Evolutionary conservation across 1,284 basidiomycete genomes (phyloP).

Genomic region (Heterobasidion annosum): DNA sequence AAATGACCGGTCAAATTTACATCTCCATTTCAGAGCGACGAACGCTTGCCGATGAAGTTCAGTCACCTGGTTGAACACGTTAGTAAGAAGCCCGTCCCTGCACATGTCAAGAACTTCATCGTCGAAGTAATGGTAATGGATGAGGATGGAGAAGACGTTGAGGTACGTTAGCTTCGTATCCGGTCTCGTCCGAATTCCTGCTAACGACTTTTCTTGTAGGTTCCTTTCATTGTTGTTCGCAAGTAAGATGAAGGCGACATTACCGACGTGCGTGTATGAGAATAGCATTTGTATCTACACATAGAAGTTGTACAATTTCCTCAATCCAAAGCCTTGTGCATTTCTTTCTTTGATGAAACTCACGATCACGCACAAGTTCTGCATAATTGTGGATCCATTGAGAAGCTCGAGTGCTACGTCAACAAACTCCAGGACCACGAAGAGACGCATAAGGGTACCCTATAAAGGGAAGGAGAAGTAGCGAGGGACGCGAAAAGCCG

Average conservation of each 20-base stretch:
- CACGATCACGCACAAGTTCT: neutral
- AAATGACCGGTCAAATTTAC: neutral
- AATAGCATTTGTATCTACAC: neutral
- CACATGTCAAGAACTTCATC: conserved; percentile 74
- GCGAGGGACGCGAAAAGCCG: neutral
- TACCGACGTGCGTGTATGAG: neutral
- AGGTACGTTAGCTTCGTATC: conserved; percentile 33
- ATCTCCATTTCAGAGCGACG: conserved; percentile 55
- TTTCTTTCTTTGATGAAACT: no score
- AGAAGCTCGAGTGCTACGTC: neutral
- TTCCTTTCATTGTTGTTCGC: conserved; percentile 58
- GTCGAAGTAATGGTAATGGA: conserved; percentile 95
- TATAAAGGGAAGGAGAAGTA: neutral
- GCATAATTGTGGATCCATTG: neutral
- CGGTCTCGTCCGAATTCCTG: neutral
- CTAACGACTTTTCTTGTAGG: conserved; percentile 25
- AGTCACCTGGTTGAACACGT: conserved; percentile 89
- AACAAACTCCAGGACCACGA: neutral
- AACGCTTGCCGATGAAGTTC: conserved; percentile 84
- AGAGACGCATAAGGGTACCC: neutral
- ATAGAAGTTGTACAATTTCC: neutral
- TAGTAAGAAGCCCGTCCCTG: conserved; percentile 85
- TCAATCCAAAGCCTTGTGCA: neutral
- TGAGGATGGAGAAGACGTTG: conserved; percentile 83
- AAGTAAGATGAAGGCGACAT: conserved; percentile 5